A percentile compares a stretch with the other conserved stretches of the same genome.
Evolutionary conservation across 768 basidiomycete species (phyloP).

Genomic region (Leccinum subtestaceum): DNA sequence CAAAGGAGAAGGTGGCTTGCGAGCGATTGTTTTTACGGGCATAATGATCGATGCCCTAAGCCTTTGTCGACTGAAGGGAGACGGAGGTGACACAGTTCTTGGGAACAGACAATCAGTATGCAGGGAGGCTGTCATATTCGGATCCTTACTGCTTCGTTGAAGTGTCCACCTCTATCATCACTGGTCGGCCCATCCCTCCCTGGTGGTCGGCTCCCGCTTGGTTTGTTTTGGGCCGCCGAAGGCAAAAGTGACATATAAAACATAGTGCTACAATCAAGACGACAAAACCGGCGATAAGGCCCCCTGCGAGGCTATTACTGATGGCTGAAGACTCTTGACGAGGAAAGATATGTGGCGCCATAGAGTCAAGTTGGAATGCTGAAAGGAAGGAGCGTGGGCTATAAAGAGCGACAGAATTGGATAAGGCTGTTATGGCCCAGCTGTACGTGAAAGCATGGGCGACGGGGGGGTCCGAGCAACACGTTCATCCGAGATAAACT

Average conservation of each 20-base stretch:
- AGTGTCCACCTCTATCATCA: slow-evolving; percentile 4
- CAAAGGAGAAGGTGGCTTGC: slow-evolving; percentile 35
- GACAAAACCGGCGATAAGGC: slow-evolving; percentile 30
- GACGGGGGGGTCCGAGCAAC: background rate
- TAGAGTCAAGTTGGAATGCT: slow-evolving; percentile 6
- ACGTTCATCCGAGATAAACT: slow-evolving; percentile 1
- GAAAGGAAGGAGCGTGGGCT: background rate
- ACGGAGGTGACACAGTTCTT: slow-evolving; percentile 7
- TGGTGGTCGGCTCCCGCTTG: slow-evolving; percentile 36
- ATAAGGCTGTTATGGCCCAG: background rate
- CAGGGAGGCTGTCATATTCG: background rate
- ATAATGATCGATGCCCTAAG: slow-evolving; percentile 48
- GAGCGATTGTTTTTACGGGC: slow-evolving; percentile 48
- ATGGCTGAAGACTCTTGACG: slow-evolving; percentile 6
- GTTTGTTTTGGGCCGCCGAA: slow-evolving; percentile 40
- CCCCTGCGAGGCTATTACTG: slow-evolving; percentile 48
- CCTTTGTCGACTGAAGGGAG: slow-evolving; percentile 41
- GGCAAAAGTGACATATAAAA: slow-evolving; percentile 36
- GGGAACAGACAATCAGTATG: background rate
- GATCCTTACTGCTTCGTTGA: slow-evolving; percentile 15
- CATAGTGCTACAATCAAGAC: slow-evolving; percentile 31
- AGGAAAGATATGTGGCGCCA: slow-evolving; percentile 17
- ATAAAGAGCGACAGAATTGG: slow-evolving; percentile 11
- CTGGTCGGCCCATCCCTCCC: slow-evolving; percentile 4
- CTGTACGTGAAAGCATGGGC: slow-evolving; percentile 5